These are phyloP conservation scores for Arthrobotrys iridis DNA, from an alignment of 2,329 filamentous ascomycete genomes.

Conservation along the genomic window DNA sequence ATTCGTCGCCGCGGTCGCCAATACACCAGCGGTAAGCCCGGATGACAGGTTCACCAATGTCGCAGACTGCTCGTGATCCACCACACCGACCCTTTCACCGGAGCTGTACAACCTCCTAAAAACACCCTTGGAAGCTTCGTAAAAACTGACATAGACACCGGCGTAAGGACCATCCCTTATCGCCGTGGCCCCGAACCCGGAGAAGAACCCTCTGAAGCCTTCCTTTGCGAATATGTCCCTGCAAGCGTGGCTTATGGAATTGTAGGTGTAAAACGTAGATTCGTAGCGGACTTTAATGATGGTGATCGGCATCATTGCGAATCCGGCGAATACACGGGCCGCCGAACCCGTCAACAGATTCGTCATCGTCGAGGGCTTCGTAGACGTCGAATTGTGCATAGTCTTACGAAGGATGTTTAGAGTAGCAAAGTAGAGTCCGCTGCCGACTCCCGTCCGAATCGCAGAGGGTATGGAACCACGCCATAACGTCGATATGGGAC, in stretches of 20 bases:
- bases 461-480: slow-evolving; percentile 90
- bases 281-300: slow-evolving; percentile 97
- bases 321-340: slow-evolving; percentile 85
- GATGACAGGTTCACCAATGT: slow-evolving; percentile 85
- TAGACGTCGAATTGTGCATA: slow-evolving; percentile 60
- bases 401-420: slow-evolving; percentile 83
- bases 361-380: slow-evolving; percentile 75
- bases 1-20: slow-evolving; percentile 90
- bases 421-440: slow-evolving; percentile 90
- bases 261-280: slow-evolving; percentile 84
- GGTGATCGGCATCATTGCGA: slow-evolving; percentile 93
- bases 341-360: slow-evolving; percentile 87
- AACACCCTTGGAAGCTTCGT: slow-evolving; percentile 80
- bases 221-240: slow-evolving; percentile 77
- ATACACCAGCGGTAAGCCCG: slow-evolving; percentile 79
- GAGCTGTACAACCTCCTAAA: slow-evolving; percentile 63
- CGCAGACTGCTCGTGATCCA: slow-evolving; percentile 61
- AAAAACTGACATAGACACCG: slow-evolving; percentile 91
- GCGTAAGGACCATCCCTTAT: slow-evolving; percentile 96
- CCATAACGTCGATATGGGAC: slow-evolving; percentile 81
- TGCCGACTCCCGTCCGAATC: slow-evolving; percentile 91
- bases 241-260: slow-evolving; percentile 76
- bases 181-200: slow-evolving; percentile 91
- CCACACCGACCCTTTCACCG: slow-evolving; percentile 42
- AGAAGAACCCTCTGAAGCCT: slow-evolving; percentile 85